Conservation (phyloP, 192 early-diverging fungal species). For the Mortierella claussenii region DNA sequence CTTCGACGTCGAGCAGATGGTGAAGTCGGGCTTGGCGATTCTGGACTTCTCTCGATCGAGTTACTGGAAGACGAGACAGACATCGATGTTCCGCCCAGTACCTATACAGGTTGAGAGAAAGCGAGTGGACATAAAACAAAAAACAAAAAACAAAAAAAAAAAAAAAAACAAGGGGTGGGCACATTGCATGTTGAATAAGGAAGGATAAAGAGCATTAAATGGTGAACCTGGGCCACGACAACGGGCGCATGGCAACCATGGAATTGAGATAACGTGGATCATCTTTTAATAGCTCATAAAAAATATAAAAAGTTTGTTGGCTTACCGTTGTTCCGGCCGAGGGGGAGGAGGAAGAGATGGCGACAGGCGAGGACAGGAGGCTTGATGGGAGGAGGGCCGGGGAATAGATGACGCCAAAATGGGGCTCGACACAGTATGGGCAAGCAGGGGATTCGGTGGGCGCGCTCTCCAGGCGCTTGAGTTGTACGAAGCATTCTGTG, state of each 20-base stretch:
- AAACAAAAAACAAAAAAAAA: conserved; percentile 10
- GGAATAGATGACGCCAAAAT: conserved; percentile 86
- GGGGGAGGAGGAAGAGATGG: too few relatives aligned
- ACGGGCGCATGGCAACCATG: too few relatives aligned
- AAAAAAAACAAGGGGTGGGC: neutral
- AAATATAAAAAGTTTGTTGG: too few relatives aligned
- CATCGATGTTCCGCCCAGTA: conserved; percentile 40
- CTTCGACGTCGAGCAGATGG: conserved; percentile 56
- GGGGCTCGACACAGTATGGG: conserved; percentile 88
- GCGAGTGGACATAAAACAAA: neutral
- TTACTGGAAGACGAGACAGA: conserved; percentile 31
- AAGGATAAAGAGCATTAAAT: neutral
- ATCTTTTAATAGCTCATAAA: too few relatives aligned
- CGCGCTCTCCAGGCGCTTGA: conserved; percentile 83
- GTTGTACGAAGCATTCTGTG: conserved; percentile 97
- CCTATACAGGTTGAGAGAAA: conserved; percentile 6
- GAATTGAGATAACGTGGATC: too few relatives aligned
- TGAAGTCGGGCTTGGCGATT: conserved; percentile 26
- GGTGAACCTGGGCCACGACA: too few relatives aligned
- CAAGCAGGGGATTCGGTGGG: conserved; percentile 76
- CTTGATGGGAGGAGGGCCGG: conserved; percentile 53
- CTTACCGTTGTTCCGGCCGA: conserved; percentile 30
- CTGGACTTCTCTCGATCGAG: conserved; percentile 20
- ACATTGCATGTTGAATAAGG: neutral
- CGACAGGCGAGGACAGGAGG: conserved; percentile 13